These are phyloP conservation scores for Cordyceps fumosorosea DNA, from an alignment of 2,329 filamentous ascomycete species.

Conservation along the genomic window DNA sequence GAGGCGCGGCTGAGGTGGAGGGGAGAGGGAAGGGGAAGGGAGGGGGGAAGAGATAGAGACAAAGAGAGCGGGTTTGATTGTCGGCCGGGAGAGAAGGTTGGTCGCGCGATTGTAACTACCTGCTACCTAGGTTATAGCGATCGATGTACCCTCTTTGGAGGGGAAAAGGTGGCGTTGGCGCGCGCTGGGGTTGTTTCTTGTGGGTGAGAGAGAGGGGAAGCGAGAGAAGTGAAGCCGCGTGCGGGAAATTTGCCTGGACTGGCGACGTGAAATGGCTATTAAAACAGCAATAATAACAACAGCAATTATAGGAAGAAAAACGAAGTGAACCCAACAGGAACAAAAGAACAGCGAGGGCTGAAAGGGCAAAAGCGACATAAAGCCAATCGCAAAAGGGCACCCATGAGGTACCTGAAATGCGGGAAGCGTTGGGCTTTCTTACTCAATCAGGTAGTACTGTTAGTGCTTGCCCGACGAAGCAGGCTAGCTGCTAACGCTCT, in stretches of 20 bases:
- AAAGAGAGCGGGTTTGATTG: conserved; percentile 16
- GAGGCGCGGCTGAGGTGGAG: conserved; percentile 12
- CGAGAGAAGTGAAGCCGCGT: not conserved
- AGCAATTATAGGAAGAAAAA: not conserved
- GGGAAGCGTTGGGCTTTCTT: not conserved
- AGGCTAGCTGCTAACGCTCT: not conserved
- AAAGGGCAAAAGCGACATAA: not conserved
- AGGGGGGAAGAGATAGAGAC: not conserved
- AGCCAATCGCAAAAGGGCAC: not conserved
- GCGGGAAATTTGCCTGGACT: not conserved
- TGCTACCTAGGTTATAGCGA: too few relatives aligned
- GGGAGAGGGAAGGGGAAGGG: conserved; percentile 2
- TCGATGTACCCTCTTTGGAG: not conserved
- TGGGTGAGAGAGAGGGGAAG: not conserved
- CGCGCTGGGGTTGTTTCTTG: not conserved
- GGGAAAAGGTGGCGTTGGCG: conserved; percentile 1
- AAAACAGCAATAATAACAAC: not conserved
- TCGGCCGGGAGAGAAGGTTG: conserved; percentile 17
- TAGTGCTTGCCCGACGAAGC: not conserved
- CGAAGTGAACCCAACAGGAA: not conserved
- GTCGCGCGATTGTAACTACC: conserved; percentile 10
- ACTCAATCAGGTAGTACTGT: not conserved
- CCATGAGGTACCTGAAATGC: not conserved
- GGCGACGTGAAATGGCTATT: not conserved
- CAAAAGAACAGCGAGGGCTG: not conserved